phyloP scores from a whole-genome alignment of 1,284 basidiomycete genomes.

The Omphalotus olearius region DNA sequence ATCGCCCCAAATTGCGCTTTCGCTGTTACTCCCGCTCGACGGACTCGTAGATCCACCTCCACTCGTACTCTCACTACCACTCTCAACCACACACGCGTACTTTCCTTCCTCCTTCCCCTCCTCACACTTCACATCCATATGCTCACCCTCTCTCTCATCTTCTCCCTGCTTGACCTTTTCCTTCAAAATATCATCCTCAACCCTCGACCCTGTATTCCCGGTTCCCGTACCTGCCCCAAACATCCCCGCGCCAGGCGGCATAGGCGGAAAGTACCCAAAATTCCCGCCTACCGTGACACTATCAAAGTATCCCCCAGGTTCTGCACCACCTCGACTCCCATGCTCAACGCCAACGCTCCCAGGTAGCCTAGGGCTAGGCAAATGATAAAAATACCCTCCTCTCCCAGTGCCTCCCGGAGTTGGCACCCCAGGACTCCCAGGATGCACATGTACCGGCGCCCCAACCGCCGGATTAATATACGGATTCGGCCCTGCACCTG shows the following conservation, averaged over 20 bases:
- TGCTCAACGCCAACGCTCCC: constrained; percentile 13
- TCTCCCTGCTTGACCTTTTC: constrained; percentile 18
- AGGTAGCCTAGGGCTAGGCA: constrained; percentile 15
- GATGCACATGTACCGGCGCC: constrained; percentile 49
- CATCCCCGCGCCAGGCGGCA: constrained; percentile 20
- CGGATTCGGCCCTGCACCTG: constrained; percentile 40
- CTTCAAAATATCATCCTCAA: constrained; percentile 40
- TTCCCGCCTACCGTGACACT: constrained; percentile 13
- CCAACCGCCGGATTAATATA: constrained; percentile 67
- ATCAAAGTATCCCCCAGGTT: constrained; percentile 17
- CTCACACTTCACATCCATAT: neutral
- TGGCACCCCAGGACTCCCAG: constrained; percentile 7
- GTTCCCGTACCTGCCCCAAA: constrained; percentile 7
- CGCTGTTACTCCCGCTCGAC: neutral
- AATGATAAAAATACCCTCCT: constrained; percentile 13
- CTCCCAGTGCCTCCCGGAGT: neutral
- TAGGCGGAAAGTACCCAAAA: constrained; percentile 42
- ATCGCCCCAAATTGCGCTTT: neutral
- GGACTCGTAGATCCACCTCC: neutral
- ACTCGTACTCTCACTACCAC: no score
- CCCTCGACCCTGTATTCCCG: constrained; percentile 15
- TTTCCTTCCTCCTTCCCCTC: constrained; percentile 2
- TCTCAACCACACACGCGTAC: neutral
- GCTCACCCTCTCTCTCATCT: constrained; percentile 5
- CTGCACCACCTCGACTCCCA: constrained; percentile 12